Evolutionary conservation across 176 grass and related monocot species (phyloP).

Genomic region (Eragrostis nindensis): DNA sequence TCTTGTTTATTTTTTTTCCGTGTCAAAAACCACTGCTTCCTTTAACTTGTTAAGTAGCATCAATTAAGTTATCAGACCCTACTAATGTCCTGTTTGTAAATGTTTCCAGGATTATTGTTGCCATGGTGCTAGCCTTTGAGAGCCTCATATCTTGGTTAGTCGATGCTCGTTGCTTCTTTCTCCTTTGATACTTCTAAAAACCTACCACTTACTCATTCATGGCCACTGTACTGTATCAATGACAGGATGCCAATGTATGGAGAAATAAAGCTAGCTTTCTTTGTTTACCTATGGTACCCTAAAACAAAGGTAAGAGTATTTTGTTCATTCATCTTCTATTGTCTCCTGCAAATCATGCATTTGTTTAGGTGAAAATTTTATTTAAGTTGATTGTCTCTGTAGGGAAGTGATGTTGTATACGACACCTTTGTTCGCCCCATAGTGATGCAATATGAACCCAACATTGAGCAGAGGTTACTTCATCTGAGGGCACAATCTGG

Average conservation of each 20-base stretch:
- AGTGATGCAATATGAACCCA: constrained; percentile 97
- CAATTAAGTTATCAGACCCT: not conserved
- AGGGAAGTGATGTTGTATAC: constrained; percentile 90
- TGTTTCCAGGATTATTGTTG: constrained; percentile 85
- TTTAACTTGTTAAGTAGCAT: constrained; percentile 24
- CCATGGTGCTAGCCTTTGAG: constrained; percentile 77
- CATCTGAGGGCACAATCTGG: constrained; percentile 75
- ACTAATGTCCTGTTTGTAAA: constrained; percentile 36
- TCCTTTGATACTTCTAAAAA: constrained; percentile 10
- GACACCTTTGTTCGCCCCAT: constrained; percentile 85
- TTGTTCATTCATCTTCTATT: not conserved
- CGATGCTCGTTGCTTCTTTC: constrained; percentile 26
- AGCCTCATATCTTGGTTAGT: constrained; percentile 76
- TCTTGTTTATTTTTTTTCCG: constrained; percentile 2
- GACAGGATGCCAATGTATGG: constrained; percentile 93
- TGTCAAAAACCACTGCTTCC: not conserved
- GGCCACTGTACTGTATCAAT: constrained; percentile 10
- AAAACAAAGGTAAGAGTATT: constrained; percentile 89
- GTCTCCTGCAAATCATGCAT: not conserved
- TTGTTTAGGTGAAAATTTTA: not conserved
- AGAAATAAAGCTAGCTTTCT: constrained; percentile 93
- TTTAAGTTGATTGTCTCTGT: constrained; percentile 31
- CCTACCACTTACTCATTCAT: constrained; percentile 13
- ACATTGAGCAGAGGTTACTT: constrained; percentile 83
- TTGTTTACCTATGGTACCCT: constrained; percentile 94